phyloP scores from a whole-genome alignment of 176 grass and related monocot genomes.

The Hyparrhenia diplandra region DNA sequence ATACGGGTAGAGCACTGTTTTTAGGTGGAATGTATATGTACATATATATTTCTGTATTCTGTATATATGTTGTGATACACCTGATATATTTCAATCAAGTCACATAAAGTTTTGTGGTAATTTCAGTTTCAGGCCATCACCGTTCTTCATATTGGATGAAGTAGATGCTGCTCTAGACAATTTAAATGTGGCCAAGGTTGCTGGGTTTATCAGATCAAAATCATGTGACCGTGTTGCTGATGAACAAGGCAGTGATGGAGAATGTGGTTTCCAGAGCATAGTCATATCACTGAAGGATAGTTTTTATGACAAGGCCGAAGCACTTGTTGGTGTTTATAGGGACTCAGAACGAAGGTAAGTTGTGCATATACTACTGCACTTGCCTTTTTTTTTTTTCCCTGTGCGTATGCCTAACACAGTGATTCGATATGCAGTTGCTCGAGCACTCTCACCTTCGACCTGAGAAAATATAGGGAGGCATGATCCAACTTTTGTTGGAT shows the following conservation, averaged over 20 bases:
- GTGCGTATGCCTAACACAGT: slow-evolving; percentile 7
- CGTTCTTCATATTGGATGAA: slow-evolving; percentile 99
- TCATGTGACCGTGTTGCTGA: slow-evolving; percentile 54
- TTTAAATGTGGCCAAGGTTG: slow-evolving; percentile 97
- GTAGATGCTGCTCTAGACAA: slow-evolving; percentile 98
- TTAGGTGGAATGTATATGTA: neutral
- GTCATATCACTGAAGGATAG: slow-evolving; percentile 97
- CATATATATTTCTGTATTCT: neutral
- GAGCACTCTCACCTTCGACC: slow-evolving; percentile 90
- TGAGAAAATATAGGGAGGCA: slow-evolving; percentile 82
- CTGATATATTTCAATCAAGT: neutral
- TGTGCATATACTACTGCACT: slow-evolving; percentile 4
- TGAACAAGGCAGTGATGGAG: slow-evolving; percentile 51
- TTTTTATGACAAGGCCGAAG: slow-evolving; percentile 99
- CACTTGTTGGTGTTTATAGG: slow-evolving; percentile 94
- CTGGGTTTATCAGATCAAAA: slow-evolving; percentile 95
- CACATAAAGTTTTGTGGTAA: slow-evolving; percentile 13
- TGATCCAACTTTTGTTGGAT: slow-evolving; percentile 28
- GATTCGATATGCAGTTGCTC: slow-evolving; percentile 70
- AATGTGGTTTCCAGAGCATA: slow-evolving; percentile 90
- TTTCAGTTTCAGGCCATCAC: slow-evolving; percentile 91
- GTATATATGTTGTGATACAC: neutral
- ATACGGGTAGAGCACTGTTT: neutral
- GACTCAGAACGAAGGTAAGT: slow-evolving; percentile 78
- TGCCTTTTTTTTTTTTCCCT: neutral